Evolutionary conservation across 805 yeast genomes (phyloP).

Genomic region (Saturnispora zaruensis): DNA sequence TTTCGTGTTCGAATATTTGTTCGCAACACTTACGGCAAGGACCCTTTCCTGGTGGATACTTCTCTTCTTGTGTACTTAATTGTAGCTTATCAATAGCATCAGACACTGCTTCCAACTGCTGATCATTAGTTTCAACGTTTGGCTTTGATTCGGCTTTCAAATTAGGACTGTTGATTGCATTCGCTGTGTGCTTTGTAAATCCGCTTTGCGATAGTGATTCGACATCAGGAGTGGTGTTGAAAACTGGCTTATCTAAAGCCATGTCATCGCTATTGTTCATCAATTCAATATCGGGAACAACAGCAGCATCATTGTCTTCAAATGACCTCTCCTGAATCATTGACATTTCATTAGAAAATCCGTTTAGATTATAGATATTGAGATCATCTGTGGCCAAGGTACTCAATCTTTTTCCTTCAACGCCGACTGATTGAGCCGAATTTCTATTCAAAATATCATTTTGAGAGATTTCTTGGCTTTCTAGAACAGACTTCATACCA

Average conservation of each 20-base stretch:
- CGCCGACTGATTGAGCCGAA: not conserved
- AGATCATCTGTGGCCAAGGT: constrained; percentile 27
- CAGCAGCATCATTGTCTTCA: constrained; percentile 16
- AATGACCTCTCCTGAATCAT: constrained; percentile 29
- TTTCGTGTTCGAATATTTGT: constrained; percentile 40
- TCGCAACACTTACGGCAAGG: constrained; percentile 71
- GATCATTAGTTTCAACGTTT: not conserved
- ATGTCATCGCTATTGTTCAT: not conserved
- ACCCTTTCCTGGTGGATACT: constrained; percentile 54
- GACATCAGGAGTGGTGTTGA: not conserved
- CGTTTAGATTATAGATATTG: constrained; percentile 22
- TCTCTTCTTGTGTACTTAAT: not conserved
- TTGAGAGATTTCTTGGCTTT: not conserved
- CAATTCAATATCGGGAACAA: constrained; percentile 5
- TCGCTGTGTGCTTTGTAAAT: constrained; percentile 18
- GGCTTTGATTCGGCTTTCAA: constrained; percentile 5
- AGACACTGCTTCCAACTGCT: not conserved
- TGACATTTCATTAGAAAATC: constrained; percentile 22
- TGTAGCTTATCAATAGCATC: not conserved
- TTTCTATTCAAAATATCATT: not conserved
- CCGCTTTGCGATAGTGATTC: constrained; percentile 10
- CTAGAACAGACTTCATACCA: constrained; percentile 2
- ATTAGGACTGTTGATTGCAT: constrained; percentile 16
- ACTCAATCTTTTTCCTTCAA: constrained; percentile 15
- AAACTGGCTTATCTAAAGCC: not conserved